Percentiles rank a stretch among this genome's conserved stretches.
Evolutionary conservation across 306 rosid species (phyloP).

Genomic region (Styphnolobium japonicum): DNA sequence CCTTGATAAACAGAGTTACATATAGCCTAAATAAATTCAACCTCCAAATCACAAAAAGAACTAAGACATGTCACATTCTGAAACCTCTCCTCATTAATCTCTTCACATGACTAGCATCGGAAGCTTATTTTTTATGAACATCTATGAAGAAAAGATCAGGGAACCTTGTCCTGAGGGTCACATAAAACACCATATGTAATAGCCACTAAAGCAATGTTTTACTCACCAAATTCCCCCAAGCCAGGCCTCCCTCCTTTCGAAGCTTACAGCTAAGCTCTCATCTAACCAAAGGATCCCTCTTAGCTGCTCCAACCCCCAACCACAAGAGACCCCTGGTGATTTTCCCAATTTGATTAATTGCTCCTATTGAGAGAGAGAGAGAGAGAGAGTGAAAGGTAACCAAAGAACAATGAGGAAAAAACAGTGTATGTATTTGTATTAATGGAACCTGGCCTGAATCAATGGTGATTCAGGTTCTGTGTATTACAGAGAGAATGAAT

Average conservation of each 20-base stretch:
- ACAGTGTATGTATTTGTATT: no score
- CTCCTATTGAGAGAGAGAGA: background rate
- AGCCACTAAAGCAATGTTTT: background rate
- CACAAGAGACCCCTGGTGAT: background rate
- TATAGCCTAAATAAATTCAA: background rate
- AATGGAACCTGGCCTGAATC: no score
- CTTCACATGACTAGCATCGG: background rate
- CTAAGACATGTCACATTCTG: background rate
- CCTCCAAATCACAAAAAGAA: background rate
- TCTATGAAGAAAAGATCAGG: background rate
- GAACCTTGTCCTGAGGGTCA: background rate
- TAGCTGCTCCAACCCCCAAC: background rate
- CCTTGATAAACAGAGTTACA: background rate
- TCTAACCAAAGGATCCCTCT: slow-evolving; percentile 1
- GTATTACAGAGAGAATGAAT: no score
- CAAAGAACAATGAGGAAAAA: no score
- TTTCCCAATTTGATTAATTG: background rate
- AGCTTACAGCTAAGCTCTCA: background rate
- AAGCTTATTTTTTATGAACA: background rate
- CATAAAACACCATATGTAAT: background rate
- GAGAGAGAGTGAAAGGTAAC: no score
- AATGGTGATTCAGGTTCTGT: no score
- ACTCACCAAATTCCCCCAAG: background rate
- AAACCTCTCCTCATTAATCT: background rate
- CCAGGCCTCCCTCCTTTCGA: background rate